Conservation (phyloP, 352 stramenopile species). For the Globisporangium ultimum region DNA sequence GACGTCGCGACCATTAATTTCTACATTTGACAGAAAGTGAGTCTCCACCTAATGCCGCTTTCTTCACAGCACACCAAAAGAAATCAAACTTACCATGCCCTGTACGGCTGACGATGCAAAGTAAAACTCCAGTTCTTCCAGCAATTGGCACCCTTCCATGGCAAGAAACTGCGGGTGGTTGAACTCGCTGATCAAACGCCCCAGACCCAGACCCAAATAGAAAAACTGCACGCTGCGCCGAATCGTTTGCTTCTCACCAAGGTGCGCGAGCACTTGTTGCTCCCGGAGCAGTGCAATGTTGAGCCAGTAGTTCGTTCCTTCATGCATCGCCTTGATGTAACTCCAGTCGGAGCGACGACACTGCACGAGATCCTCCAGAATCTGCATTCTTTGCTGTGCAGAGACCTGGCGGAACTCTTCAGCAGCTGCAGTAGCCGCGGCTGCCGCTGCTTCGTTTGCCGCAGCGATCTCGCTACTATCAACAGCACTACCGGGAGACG, state of each 20-base stretch:
- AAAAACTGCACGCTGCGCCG: constrained; percentile 72
- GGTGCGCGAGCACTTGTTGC: constrained; percentile 55
- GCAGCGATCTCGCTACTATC: constrained; percentile 7
- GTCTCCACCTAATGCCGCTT: too few relatives aligned
- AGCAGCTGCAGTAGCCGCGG: constrained; percentile 15
- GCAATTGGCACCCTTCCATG: constrained; percentile 73
- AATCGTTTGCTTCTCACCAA: constrained; percentile 57
- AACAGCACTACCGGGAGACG: background rate
- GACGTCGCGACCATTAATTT: constrained; percentile 85
- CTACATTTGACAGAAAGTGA: constrained; percentile 20
- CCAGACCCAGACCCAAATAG: constrained; percentile 72
- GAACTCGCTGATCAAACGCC: constrained; percentile 54
- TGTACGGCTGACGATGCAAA: constrained; percentile 73
- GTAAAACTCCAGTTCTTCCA: constrained; percentile 85
- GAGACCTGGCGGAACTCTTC: constrained; percentile 49
- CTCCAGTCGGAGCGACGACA: constrained; percentile 69
- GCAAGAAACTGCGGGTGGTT: constrained; percentile 52
- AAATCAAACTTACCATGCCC: constrained; percentile 52
- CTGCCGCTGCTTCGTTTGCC: constrained; percentile 8
- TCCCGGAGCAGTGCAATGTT: constrained; percentile 73
- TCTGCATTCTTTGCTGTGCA: constrained; percentile 62
- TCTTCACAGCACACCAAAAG: too few relatives aligned
- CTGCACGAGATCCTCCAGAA: constrained; percentile 74
- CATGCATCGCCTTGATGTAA: constrained; percentile 81
- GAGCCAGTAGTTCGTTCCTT: constrained; percentile 78